phyloP scores from a whole-genome alignment of 805 yeast species.

The Brettanomyces naardenensis region DNA sequence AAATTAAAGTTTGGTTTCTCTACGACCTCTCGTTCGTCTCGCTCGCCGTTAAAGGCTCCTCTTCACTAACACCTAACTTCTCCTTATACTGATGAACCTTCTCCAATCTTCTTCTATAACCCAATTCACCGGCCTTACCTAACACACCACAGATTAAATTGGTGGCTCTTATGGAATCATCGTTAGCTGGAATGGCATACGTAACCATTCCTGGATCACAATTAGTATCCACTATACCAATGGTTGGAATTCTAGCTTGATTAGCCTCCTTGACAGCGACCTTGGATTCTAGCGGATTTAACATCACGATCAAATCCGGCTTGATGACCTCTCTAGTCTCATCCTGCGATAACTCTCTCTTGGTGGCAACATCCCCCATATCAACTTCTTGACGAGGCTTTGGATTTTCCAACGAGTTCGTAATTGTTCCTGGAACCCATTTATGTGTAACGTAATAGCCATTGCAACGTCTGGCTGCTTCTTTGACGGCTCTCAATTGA shows the following conservation, averaged over 20 bases:
- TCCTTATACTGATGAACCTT: slow-evolving; percentile 28
- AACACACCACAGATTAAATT: slow-evolving; percentile 77
- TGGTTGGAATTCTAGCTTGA: slow-evolving; percentile 78
- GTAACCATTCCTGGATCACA: slow-evolving; percentile 85
- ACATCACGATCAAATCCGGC: slow-evolving; percentile 81
- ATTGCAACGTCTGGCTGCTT: slow-evolving; percentile 67
- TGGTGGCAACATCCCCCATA: slow-evolving; percentile 60
- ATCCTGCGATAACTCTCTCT: slow-evolving; percentile 42
- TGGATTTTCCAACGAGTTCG: slow-evolving; percentile 57
- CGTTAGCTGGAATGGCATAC: slow-evolving; percentile 95
- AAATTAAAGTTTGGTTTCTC: not conserved
- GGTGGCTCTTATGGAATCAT: slow-evolving; percentile 78
- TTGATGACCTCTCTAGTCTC: slow-evolving; percentile 52
- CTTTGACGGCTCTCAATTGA: slow-evolving; percentile 64
- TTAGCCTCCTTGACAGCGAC: slow-evolving; percentile 77
- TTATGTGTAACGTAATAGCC: slow-evolving; percentile 78
- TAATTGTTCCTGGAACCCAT: slow-evolving; percentile 94
- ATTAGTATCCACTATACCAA: slow-evolving; percentile 91
- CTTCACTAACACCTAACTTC: slow-evolving; percentile 18
- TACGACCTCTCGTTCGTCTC: not conserved
- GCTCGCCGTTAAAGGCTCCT: slow-evolving; percentile 12
- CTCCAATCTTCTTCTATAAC: slow-evolving; percentile 50
- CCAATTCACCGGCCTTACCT: slow-evolving; percentile 78
- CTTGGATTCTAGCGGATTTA: slow-evolving; percentile 84
- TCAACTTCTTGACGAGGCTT: slow-evolving; percentile 73